Conservation (phyloP, 306 rosid species). For the Delonix regia region DNA sequence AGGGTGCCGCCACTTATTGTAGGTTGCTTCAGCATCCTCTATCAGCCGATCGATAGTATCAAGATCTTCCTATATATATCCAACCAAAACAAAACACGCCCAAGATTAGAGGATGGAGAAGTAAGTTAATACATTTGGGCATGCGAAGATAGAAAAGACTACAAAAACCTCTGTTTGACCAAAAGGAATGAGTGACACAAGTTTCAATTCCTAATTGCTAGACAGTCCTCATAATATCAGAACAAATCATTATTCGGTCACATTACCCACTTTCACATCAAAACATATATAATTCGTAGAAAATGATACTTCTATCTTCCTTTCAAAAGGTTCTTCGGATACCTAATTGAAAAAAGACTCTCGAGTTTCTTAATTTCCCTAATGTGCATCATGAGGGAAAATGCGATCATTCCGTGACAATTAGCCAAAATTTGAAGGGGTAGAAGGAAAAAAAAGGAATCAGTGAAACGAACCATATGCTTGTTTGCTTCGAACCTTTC, state of each 20-base stretch:
- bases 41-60: slow-evolving; percentile 86
- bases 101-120: slow-evolving; percentile 11
- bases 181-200: background rate
- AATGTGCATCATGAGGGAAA: background rate
- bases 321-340: background rate
- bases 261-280: background rate
- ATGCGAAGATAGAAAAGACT: background rate
- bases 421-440: background rate
- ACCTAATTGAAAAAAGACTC: background rate
- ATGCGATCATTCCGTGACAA: background rate
- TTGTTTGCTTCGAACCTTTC: slow-evolving; percentile 81
- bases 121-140: background rate
- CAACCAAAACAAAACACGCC: slow-evolving; percentile 24
- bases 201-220: background rate
- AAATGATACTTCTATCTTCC: background rate
- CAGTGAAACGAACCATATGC: slow-evolving; percentile 67
- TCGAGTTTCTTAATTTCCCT: background rate
- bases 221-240: background rate
- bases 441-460: background rate
- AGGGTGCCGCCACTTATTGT: slow-evolving; percentile 95
- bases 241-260: background rate
- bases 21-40: slow-evolving; percentile 67
- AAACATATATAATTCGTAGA: background rate
- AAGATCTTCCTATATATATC: slow-evolving; percentile 64
- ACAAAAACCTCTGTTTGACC: background rate